Conservation (phyloP, 2,329 filamentous ascomycete species). For the Apiospora malaysiana region DNA sequence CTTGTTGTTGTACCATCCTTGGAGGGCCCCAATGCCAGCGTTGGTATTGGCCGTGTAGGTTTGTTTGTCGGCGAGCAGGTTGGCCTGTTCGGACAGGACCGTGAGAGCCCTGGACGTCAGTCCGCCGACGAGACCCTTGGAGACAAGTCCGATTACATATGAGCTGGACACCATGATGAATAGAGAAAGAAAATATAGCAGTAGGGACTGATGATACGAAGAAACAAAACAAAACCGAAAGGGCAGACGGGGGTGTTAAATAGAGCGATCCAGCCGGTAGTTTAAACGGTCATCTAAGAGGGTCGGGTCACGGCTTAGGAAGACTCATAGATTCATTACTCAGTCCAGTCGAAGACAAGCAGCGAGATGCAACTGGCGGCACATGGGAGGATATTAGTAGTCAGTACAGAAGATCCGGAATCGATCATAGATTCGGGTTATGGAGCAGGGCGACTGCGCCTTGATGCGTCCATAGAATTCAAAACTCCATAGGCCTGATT, state of each 20-base stretch:
- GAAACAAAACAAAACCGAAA: constrained; percentile 24
- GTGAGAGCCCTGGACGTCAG: constrained; percentile 38
- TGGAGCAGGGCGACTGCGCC: constrained; percentile 14
- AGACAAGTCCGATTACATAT: constrained; percentile 24
- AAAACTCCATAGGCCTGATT: constrained; percentile 5
- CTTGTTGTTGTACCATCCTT: constrained; percentile 57
- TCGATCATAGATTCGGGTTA: neutral
- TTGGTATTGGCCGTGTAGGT: constrained; percentile 36
- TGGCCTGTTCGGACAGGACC: constrained; percentile 38
- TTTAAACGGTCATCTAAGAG: constrained; percentile 10
- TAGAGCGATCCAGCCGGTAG: constrained; percentile 12
- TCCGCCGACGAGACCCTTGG: constrained; percentile 36
- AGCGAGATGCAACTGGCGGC: constrained; percentile 10
- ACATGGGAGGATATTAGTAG: neutral
- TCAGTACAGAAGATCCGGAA: constrained; percentile 16
- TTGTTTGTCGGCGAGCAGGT: constrained; percentile 29
- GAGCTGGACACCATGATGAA: constrained; percentile 33
- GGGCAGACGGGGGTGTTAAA: constrained; percentile 22
- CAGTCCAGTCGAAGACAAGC: neutral
- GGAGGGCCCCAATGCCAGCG: constrained; percentile 44
- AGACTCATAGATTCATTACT: constrained; percentile 14
- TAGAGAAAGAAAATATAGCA: neutral
- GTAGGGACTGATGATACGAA: constrained; percentile 17
- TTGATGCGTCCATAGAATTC: neutral
- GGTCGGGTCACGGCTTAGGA: constrained; percentile 10